A percentile compares a stretch with the other conserved stretches of the same genome.
phyloP scores from a whole-genome alignment of 192 early-diverging fungal species.

The Borealophlyctis nickersoniae region DNA sequence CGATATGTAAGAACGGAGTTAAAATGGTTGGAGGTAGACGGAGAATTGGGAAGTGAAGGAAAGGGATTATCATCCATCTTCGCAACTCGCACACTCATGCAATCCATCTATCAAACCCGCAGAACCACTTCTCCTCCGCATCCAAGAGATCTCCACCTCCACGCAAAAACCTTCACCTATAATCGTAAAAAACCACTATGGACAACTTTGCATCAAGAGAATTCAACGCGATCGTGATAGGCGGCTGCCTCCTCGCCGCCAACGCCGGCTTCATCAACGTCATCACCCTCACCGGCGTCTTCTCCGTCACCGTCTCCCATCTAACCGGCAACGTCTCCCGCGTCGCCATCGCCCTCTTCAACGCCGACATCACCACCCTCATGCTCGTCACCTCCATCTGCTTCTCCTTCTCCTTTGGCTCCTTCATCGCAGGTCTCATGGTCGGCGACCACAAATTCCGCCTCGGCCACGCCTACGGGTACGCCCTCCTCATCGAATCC shows the following conservation, averaged over 20 bases:
- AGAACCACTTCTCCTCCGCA: no score
- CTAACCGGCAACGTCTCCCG: constrained; percentile 52
- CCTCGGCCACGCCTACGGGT: constrained; percentile 48
- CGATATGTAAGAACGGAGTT: no score
- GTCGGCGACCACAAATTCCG: constrained; percentile 58
- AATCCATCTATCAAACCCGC: no score
- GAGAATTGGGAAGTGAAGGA: no score
- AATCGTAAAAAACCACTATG: no score
- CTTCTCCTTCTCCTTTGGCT: constrained; percentile 50
- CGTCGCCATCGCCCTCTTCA: constrained; percentile 43
- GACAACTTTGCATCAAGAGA: constrained; percentile 51
- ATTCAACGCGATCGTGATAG: constrained; percentile 53
- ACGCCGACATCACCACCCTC: constrained; percentile 42
- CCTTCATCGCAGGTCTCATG: constrained; percentile 50
- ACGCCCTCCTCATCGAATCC: constrained; percentile 43
- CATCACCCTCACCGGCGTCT: constrained; percentile 54
- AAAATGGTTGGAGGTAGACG: no score
- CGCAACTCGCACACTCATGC: no score
- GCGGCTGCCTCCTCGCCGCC: constrained; percentile 44
- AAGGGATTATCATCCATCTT: no score
- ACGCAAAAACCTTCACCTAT: not conserved
- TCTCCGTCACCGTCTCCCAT: constrained; percentile 44
- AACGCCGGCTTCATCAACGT: constrained; percentile 65
- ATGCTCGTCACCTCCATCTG: constrained; percentile 44
- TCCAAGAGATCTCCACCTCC: no score